Base-by-base conservation (phyloP, 2,329 filamentous ascomycete genomes). In the Diaporthe sp. region DNA sequence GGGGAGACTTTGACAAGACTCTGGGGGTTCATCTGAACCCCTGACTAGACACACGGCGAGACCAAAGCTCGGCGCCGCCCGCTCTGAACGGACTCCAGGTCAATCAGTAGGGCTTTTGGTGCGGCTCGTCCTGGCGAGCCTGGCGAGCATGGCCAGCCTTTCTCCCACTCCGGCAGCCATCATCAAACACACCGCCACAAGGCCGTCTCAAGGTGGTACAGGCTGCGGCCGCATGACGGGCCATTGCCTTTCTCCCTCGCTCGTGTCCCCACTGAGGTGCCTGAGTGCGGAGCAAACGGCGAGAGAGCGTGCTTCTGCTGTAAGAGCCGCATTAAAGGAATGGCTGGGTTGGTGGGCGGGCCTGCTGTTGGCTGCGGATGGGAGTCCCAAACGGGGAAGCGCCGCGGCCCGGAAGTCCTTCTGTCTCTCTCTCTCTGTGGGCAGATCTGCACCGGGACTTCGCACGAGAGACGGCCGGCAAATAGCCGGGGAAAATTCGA, bases 251-350 rank as follows among this genome's bases (percentile, higher is more conserved):
- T 73, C 57, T 55, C 53, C 25, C 53, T 19, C 51, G 53, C 51
- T 57, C 57, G 46, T 55, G 71, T 60, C 67, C 49, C 74, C 55
- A 57, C 75, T 37, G 72, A 31, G 49, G 57, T 49, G 72, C 61
- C 37, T 49, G 62, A 25, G 37, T 65, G 61, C 39, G 71, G 71
- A 73, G 58, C 39, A 65, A 65, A 65, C 71, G 31, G 58, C 34
- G 44, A 42, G 22, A 42, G 31, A 28, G 49, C 34, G 34, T 55
- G 65, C 46, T 55, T 4, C 44, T 65, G 58, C 51, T 57, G 49
- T 51, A 71, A 67, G 76, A 77, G 76, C 76, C 76, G 76, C 76
- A 75, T 75, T 37, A 77, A 76, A 75, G 71, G 37, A 67, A 51
- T 75, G 73, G 76, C 76, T 75, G 73, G 73, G 55, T 37, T 34